phyloP scores from a whole-genome alignment of 441 rosid species.

The Corymbia calophylla region DNA sequence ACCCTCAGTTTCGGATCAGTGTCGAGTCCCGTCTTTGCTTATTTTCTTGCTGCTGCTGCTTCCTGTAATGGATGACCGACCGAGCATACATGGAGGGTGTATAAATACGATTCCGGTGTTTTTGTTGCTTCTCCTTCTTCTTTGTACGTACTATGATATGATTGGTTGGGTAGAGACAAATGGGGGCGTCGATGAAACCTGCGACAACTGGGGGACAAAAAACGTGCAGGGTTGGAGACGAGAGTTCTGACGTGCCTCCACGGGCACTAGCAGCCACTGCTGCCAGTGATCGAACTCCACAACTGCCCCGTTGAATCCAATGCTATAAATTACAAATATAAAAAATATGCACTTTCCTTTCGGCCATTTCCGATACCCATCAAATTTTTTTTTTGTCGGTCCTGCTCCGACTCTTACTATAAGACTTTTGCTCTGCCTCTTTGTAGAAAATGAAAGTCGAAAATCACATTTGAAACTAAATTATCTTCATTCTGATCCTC shows the following conservation, averaged over 20 bases:
- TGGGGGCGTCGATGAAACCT: neutral
- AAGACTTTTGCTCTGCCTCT: too few species aligned
- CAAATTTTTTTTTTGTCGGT: neutral
- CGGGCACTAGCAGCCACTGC: neutral
- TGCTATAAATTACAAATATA: neutral
- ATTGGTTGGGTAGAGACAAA: neutral
- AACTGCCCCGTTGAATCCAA: neutral
- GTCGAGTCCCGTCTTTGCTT: neutral
- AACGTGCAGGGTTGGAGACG: neutral
- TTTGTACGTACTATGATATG: neutral
- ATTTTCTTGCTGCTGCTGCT: neutral
- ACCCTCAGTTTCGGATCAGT: neutral
- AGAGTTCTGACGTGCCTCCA: neutral
- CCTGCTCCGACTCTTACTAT: too few species aligned
- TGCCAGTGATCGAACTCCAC: neutral
- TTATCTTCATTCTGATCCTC: too few species aligned
- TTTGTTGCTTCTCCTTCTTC: neutral
- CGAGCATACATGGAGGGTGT: neutral
- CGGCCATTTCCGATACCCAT: neutral
- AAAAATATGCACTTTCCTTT: neutral
- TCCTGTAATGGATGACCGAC: neutral
- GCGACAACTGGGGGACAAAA: neutral
- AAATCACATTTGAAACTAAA: too few species aligned
- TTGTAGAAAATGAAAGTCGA: too few species aligned
- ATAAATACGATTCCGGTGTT: neutral